Evolutionary conservation across 192 early-diverging fungal species (phyloP).

Genomic region (Gaertneriomyces sp.): DNA sequence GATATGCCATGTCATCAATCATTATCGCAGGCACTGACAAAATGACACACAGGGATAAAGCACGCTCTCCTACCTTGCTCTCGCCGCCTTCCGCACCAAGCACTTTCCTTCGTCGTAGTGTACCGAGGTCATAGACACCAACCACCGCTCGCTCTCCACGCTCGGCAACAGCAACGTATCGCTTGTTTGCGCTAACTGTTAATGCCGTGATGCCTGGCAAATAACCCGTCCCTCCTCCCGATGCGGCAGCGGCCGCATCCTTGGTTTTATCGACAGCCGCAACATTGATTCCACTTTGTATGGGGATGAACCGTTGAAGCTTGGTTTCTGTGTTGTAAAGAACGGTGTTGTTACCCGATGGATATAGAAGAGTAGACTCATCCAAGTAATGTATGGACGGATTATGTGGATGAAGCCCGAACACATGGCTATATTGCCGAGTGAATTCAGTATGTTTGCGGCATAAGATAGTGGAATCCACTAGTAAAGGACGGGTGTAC

Average conservation of each 20-base stretch:
- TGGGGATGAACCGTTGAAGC: slow-evolving; percentile 53
- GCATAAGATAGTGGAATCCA: neutral
- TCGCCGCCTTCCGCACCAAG: slow-evolving; percentile 40
- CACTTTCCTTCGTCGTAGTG: slow-evolving; percentile 50
- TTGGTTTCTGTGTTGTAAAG: slow-evolving; percentile 57
- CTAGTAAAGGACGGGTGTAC: neutral
- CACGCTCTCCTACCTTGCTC: slow-evolving; percentile 37
- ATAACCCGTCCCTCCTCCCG: slow-evolving; percentile 31
- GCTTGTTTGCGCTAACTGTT: slow-evolving; percentile 46
- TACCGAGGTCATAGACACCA: slow-evolving; percentile 52
- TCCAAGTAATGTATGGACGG: slow-evolving; percentile 49
- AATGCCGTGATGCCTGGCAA: slow-evolving; percentile 53
- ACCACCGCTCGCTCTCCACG: slow-evolving; percentile 42
- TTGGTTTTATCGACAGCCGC: too few species aligned
- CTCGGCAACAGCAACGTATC: slow-evolving; percentile 55
- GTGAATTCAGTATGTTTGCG: neutral
- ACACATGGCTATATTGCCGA: slow-evolving; percentile 45
- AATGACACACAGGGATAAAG: too few species aligned
- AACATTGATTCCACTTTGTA: neutral
- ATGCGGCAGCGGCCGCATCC: neutral
- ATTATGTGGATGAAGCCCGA: slow-evolving; percentile 51
- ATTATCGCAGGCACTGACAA: too few species aligned
- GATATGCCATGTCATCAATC: too few species aligned
- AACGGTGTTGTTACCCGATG: slow-evolving; percentile 55
- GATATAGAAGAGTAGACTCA: slow-evolving; percentile 57